Evolutionary conservation across 2,329 filamentous ascomycete species (phyloP).

Genomic region (Madurella mycetomatis): DNA sequence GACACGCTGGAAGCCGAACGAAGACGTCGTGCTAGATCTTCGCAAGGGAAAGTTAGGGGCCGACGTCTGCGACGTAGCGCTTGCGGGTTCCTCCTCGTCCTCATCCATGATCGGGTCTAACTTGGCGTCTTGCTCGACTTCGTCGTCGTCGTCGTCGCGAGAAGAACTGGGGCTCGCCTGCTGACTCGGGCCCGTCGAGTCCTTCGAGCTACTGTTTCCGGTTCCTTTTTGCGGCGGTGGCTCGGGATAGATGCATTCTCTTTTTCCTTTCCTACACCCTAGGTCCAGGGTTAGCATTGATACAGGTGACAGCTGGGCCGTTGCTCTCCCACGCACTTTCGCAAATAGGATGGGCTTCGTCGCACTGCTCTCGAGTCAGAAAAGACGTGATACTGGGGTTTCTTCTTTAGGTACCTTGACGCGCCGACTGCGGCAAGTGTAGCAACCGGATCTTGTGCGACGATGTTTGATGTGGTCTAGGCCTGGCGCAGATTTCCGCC

Average conservation of each 20-base stretch:
- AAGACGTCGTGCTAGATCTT: slow-evolving; percentile 37
- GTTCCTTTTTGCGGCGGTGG: slow-evolving; percentile 46
- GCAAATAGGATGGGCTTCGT: slow-evolving; percentile 82
- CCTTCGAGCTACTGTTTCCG: slow-evolving; percentile 34
- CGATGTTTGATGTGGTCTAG: slow-evolving; percentile 83
- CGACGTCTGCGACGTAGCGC: slow-evolving; percentile 21
- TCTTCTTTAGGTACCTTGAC: slow-evolving; percentile 59
- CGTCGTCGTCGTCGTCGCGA: slow-evolving; percentile 50
- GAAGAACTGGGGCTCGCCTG: slow-evolving; percentile 51
- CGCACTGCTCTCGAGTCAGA: slow-evolving; percentile 58
- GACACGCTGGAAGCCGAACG: slow-evolving; percentile 33
- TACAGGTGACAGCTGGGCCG: background rate
- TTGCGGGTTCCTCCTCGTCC: slow-evolving; percentile 42
- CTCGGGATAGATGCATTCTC: slow-evolving; percentile 88
- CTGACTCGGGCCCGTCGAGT: slow-evolving; percentile 34
- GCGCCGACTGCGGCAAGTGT: slow-evolving; percentile 79
- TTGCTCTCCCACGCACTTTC: slow-evolving; percentile 50
- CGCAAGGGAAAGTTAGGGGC: slow-evolving; percentile 29
- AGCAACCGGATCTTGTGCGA: slow-evolving; percentile 89
- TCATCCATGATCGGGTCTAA: slow-evolving; percentile 54
- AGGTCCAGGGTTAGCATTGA: slow-evolving; percentile 25
- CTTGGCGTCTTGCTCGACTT: slow-evolving; percentile 42
- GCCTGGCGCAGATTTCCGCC: slow-evolving; percentile 48
- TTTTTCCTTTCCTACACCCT: slow-evolving; percentile 88
- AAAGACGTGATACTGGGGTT: background rate